Conservation (phyloP, 2,329 filamentous ascomycete genomes). For the Cytospora piceae region DNA sequence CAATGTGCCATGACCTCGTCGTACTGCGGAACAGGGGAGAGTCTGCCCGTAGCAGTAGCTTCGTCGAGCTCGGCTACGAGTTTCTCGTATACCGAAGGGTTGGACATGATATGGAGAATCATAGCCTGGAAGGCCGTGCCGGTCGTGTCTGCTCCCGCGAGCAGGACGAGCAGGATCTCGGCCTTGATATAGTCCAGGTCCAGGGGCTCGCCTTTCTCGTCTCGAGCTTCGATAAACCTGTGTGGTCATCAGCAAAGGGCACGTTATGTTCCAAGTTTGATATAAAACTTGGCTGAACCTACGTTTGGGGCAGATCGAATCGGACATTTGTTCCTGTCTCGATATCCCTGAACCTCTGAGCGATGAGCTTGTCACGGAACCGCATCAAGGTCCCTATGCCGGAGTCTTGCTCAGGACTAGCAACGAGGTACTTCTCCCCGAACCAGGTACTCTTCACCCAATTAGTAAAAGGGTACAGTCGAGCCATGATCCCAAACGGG, state of each 20-base stretch:
- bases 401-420: constrained; percentile 54
- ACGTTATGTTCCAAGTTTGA: no score
- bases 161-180: constrained; percentile 52
- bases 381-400: constrained; percentile 61
- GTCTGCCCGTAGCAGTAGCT: constrained; percentile 40
- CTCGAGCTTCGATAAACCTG: constrained; percentile 45
- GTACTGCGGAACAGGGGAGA: constrained; percentile 34
- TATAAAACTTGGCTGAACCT: no score
- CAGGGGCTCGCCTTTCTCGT: constrained; percentile 50
- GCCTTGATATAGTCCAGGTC: constrained; percentile 56
- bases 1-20: constrained; percentile 46
- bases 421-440: constrained; percentile 55
- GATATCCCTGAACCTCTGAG: constrained; percentile 51
- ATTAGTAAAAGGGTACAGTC: constrained; percentile 57
- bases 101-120: constrained; percentile 46
- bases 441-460: constrained; percentile 56
- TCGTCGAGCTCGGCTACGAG: constrained; percentile 52
- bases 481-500: constrained; percentile 54
- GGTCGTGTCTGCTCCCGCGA: constrained; percentile 25
- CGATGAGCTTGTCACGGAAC: constrained; percentile 58
- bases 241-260: neutral
- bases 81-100: constrained; percentile 47
- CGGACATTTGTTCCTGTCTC: constrained; percentile 47
- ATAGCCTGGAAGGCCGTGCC: constrained; percentile 21
- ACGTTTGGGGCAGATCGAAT: constrained; percentile 58